Evolutionary conservation across 495 filamentous ascomycete species (phyloP), one percentile per base, ranked within the genome.

Genomic region (Penicillium maclennaniae): DNA sequence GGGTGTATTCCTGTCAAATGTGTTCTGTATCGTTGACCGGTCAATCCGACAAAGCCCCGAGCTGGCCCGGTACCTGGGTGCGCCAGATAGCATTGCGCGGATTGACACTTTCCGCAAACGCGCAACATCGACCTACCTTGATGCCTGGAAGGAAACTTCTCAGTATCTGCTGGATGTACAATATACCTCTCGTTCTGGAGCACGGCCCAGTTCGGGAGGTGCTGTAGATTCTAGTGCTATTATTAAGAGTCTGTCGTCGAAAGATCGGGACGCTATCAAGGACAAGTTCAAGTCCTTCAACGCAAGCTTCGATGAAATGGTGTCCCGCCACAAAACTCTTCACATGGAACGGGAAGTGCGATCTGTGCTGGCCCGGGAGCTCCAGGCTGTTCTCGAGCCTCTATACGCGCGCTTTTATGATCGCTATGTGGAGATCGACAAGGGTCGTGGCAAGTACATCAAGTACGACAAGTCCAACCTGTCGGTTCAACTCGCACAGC

Each of bases 401-500:
- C 79, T 99, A 16, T 99, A 99, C 76, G 83, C 83, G 45, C 82
- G 95, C 12, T 99, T 97, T 72, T 96, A 90, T 79, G 95, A 97
- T 72, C 84, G 92, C 17, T 99, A 99, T 71, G 92, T 97, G 67
- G 93, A 97, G 74, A 79, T 96, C 58, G 95, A 97, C 71, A 96
- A 93, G 71, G 91, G 93, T 28, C 89, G 89, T 67, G 91, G 91
- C 53, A 97, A 97, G 72, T 96, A 97, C 71, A 90, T 92, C 71
- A 96, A 92, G 76, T 97, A 93, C 66, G 91, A 97, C 72, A 96
- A 96, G 73, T 79, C 78, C 16, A 70, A 66, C 42, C 60, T 81
- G 45, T 69, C 79, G 41, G 70, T 74, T 20, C 70, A 78, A 47
- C 56, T 81, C 51, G 74, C 78, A 12, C 67, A 68, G 37, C 60